Evolutionary conservation across 1,284 basidiomycete species (phyloP), one percentile per base, ranked within the genome.

Genomic region (Leccinum pseudoinsigne): DNA sequence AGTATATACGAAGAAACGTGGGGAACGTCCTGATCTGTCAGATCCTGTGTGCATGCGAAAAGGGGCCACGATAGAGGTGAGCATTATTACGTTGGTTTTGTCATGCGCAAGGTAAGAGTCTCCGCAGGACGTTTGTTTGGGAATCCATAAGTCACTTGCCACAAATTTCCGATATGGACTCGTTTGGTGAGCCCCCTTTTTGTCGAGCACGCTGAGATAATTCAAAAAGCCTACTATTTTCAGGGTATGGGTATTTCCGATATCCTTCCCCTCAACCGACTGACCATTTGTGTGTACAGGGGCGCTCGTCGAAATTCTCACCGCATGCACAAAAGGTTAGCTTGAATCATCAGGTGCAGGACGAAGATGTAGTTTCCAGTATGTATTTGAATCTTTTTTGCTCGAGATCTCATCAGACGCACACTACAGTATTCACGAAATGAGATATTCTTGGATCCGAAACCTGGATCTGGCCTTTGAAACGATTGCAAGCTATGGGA

Each of bases 1-100:
- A 77, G 88, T 98, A 61, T 98, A 98, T 78, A 98, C 96, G 2
- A 98, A 98, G 79, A 96, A 96, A 77, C 86, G 97, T 56, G 97
- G 96, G n/a, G 92, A 84, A 38, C 92, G 92, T 68, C 95, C 97
- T 2, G 97, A 98, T 74, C 78, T 98, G 18, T 79, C 82, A 1
- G 97, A 98, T 77, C 97, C 97, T n/a, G 88, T 98, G 57, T 96
- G 95, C 74, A 79, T 98, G 68, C 84, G 96, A 60, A 92, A 87
- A 71, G 97, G 96, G 1, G 94, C 96, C 2, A 96, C 94, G 1
- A 92, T 98, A 64, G 97, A 98, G 82, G 93, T 92, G 31, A 36
- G 65, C 7, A 9, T 36, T 3, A 55, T 28, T 42, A 26, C 18
- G 5, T 4, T 26, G 10, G 28, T 18, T 16, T 45, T 47, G 11